Evolutionary conservation across 495 filamentous ascomycete genomes (phyloP).

Genomic region (Penicillium canariense): DNA sequence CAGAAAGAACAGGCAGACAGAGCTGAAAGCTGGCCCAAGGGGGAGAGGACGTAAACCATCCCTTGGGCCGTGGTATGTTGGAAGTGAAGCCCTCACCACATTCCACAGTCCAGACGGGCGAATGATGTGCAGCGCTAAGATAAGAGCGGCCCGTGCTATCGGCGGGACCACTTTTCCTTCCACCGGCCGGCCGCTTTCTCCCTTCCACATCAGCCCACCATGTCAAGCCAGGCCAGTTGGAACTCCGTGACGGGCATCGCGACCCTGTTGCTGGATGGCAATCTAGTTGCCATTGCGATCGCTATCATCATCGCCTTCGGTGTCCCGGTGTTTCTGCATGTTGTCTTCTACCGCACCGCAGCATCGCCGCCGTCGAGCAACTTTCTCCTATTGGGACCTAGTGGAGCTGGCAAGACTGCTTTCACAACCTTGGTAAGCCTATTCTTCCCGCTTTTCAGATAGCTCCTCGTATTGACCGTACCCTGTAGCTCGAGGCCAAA

Average conservation of each 20-base stretch:
- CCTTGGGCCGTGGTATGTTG: slow-evolving; percentile 17
- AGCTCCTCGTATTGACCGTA: background rate
- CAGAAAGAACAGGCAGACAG: slow-evolving; percentile 3
- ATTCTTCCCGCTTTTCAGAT: background rate
- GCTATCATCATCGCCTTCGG: slow-evolving; percentile 68
- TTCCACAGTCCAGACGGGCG: slow-evolving; percentile 11
- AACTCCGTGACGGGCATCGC: slow-evolving; percentile 34
- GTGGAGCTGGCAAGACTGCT: slow-evolving; percentile 83
- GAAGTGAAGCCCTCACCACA: background rate
- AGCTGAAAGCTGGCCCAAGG: background rate
- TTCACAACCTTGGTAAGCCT: slow-evolving; percentile 70
- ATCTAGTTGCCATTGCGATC: slow-evolving; percentile 53
- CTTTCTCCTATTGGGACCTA: slow-evolving; percentile 82
- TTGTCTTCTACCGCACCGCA: slow-evolving; percentile 64
- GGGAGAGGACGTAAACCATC: background rate
- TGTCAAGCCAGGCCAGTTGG: slow-evolving; percentile 36
- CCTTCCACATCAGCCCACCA: slow-evolving; percentile 19
- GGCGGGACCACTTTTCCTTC: background rate
- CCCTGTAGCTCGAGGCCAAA: slow-evolving; percentile 47
- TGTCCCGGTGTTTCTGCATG: slow-evolving; percentile 75
- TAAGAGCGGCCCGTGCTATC: slow-evolving; percentile 29
- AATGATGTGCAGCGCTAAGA: slow-evolving; percentile 20
- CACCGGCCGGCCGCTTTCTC: background rate
- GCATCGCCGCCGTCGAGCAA: slow-evolving; percentile 69
- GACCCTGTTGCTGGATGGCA: slow-evolving; percentile 45